Evolutionary conservation across 2,329 filamentous ascomycete species (phyloP), one percentile per base, ranked within the genome.

Genomic region (Ophiostoma australiae): DNA sequence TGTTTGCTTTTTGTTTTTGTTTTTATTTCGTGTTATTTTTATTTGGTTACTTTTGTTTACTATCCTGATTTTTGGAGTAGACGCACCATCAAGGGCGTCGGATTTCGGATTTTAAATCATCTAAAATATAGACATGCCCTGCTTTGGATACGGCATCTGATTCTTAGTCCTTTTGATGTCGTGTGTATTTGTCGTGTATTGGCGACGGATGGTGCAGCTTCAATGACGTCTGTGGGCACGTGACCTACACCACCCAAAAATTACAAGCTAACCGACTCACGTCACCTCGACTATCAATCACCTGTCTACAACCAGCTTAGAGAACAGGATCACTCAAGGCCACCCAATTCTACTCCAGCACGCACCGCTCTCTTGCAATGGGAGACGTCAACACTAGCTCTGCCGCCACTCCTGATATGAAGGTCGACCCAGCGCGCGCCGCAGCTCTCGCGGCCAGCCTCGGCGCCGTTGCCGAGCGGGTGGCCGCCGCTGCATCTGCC

Each of bases 381-480:
- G 63, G 52, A 35, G 68, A 68, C 52, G 70, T 65, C 52, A 68
- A 39, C 33, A 33, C 55, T 3, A 55, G 20, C 41, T 20, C 71
- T 37, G 41, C 69, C 48, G 48, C 39, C n/a, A 41, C 44, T 10
- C 33, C 61, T 23, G 82, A 85, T 72, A 91, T 91, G 87, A 87
- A 86, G 76, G 81, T 90, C 74, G 84, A 89, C 74, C 83, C 87
- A 0, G 78, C 84, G 70, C 86, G 90, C 79, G 88, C 89, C 65
- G 83, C 86, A 72, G 82, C 83, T 71, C 87, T 93, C 72, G 78
- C 87, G 73, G 83, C 87, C 37, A 89, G 91, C 77, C 82, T 93
- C 73, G 80, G 84, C 75, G 79, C 83, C 63, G 88, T 92, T 70
- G 84, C 83, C 68, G 82, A 86, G 67, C 86, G 87, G 63, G 81